phyloP scores from a whole-genome alignment of 768 basidiomycete species.

The Mycena leptocephala region DNA sequence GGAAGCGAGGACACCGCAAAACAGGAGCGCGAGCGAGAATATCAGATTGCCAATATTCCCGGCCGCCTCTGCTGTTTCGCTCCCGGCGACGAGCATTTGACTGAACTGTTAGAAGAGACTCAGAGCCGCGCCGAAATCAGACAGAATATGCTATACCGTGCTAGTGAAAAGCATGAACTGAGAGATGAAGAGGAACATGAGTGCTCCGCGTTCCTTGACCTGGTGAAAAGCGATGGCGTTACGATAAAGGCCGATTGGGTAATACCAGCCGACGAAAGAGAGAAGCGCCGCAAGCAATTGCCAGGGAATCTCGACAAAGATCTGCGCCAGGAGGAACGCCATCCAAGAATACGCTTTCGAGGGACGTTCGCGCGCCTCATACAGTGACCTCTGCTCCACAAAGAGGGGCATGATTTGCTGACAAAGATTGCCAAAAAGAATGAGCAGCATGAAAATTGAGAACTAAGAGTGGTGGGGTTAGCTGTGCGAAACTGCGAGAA shows the following conservation, averaged over 20 bases:
- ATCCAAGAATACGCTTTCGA: conserved; percentile 52
- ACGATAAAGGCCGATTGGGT: conserved; percentile 55
- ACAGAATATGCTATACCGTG: conserved; percentile 27
- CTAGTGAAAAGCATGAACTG: conserved; percentile 57
- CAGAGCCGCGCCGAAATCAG: background rate
- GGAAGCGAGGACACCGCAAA: conserved; percentile 56
- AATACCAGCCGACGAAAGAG: conserved; percentile 56
- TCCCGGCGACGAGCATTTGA: conserved; percentile 54
- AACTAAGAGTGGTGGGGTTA: conserved; percentile 35
- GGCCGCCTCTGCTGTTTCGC: conserved; percentile 54
- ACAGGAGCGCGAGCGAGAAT: conserved; percentile 58
- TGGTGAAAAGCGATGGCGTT: conserved; percentile 54
- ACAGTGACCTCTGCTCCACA: conserved; percentile 50
- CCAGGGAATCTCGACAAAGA: conserved; percentile 51
- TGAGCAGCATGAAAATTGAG: conserved; percentile 46
- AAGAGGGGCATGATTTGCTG: conserved; percentile 58
- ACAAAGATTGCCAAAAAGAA: conserved; percentile 47
- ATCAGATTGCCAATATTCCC: conserved; percentile 59
- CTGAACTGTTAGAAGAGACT: conserved; percentile 39
- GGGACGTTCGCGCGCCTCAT: conserved; percentile 53
- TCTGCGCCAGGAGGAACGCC: conserved; percentile 51
- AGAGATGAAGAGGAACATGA: conserved; percentile 56
- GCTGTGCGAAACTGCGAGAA: background rate
- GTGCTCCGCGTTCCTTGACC: conserved; percentile 53
- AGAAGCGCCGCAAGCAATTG: conserved; percentile 42